Evolutionary conservation across 2,329 filamentous ascomycete genomes (phyloP).

Genomic region (Fusarium pseudograminearum): DNA sequence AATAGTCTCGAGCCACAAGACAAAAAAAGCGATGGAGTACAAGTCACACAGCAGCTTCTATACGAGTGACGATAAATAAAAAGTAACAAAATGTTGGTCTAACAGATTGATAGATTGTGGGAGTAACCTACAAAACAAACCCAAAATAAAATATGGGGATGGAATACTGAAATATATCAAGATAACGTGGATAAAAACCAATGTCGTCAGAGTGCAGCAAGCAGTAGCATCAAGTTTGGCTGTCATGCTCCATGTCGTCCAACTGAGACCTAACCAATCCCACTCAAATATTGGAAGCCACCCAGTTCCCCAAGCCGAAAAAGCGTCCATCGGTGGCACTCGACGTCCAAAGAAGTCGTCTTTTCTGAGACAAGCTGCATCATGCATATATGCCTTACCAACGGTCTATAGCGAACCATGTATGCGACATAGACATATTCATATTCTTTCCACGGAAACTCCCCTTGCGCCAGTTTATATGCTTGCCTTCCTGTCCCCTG

Average conservation of each 20-base stretch:
- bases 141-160: conserved; percentile 15
- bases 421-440: conserved; percentile 43
- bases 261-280: conserved; percentile 38
- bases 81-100: not conserved
- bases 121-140: conserved; percentile 7
- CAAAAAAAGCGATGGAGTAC: conserved; percentile 5
- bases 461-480: conserved; percentile 46
- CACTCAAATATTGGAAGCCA: conserved; percentile 13
- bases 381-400: conserved; percentile 19
- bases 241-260: conserved; percentile 19
- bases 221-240: conserved; percentile 27
- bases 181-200: conserved; percentile 6
- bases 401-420: conserved; percentile 41
- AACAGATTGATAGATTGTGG: conserved; percentile 7
- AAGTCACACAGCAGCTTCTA: not conserved
- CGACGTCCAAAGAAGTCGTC: conserved; percentile 30
- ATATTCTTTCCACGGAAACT: conserved; percentile 40
- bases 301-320: conserved; percentile 35
- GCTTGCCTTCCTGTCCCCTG: conserved; percentile 34
- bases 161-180: conserved; percentile 14
- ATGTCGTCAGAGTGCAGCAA: conserved; percentile 40
- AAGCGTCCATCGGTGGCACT: conserved; percentile 25
- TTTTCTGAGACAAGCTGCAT: conserved; percentile 23
- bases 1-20: not conserved
- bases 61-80: conserved; percentile 1